These are phyloP conservation scores for Ichthyophthirius multifiliis DNA, from an alignment of 169 alveolate genomes.

Conservation along the genomic window DNA sequence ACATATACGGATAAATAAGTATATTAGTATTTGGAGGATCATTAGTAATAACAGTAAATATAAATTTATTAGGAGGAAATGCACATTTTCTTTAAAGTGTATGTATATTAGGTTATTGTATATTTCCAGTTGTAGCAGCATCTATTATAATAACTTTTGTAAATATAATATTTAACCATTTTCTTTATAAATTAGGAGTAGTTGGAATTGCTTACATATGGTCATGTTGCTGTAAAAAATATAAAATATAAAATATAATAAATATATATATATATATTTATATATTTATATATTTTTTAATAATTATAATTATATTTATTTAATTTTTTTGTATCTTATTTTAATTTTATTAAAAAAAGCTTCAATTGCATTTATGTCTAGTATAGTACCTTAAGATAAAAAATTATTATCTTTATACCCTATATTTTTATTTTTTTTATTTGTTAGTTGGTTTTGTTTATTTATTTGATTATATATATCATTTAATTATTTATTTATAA, in stretches of 20 bases:
- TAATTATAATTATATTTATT: too few relatives aligned
- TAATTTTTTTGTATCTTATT: too few relatives aligned
- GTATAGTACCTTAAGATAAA: conserved; percentile 66
- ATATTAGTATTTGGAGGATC: conserved; percentile 83
- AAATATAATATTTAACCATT: not conserved
- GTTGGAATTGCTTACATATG: conserved; percentile 62
- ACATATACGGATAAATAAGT: conserved; percentile 65
- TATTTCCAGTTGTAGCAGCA: conserved; percentile 76
- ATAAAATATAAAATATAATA: too few relatives aligned
- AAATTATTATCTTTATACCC: conserved; percentile 77
- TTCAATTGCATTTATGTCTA: conserved; percentile 66
- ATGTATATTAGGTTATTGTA: conserved; percentile 81
- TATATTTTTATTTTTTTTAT: conserved; percentile 70
- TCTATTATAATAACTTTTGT: conserved; percentile 53
- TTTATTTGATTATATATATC: conserved; percentile 26
- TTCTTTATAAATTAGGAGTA: conserved; percentile 33
- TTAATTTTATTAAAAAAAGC: conserved; percentile 36
- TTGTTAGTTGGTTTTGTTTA: conserved; percentile 67
- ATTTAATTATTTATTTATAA: too few relatives aligned
- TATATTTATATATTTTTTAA: not conserved
- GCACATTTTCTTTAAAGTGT: conserved; percentile 69
- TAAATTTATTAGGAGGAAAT: conserved; percentile 76
- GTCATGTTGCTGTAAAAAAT: conserved; percentile 62
- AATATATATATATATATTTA: too few relatives aligned
- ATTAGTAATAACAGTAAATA: conserved; percentile 69